Evolutionary conservation across 176 grass and related monocot genomes (phyloP), one percentile per base, ranked within the genome.

Genomic region (Avena insularis): DNA sequence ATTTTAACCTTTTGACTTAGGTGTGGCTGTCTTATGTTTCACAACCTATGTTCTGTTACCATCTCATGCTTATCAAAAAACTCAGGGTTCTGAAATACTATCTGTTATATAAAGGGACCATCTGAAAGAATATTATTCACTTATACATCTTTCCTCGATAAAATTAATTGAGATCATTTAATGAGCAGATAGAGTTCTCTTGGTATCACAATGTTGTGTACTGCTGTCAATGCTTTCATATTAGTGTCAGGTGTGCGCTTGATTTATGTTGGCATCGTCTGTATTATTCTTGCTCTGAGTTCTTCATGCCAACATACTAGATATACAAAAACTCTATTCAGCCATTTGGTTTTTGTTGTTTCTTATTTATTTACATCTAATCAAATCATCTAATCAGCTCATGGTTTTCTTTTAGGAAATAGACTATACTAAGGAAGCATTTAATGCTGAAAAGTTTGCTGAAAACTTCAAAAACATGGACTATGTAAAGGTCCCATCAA

Each of bases 361-460:
- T 76, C 45, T 53, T 76, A 6, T 83, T 19, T 59, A 82, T 85
- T 62, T 43, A 82, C 40, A 60, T 71, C 29, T 67, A 66, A 38
- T 4, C 38, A 21, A 71, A 79, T 46, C 80, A 76, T 83, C 56
- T 92, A 35, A 92, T 63, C 20, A 21, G 10, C 49, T 81, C 59
- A 71, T 75, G 59, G 17, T 65, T 65, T 25, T 75, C 6, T 91
- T 91, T 86, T 87, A 99, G 97, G 97, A 99, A 94, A 98, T 98
- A 88, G 97, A 99, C 62, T 99, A 99, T 85, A 99, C 85, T 15
- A 94, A 94, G 87, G 97, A 99, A 99, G 97, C 97, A 90, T 91
- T 95, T 75, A 99, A 99, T 27, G 94, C 97, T 48, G 94, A 94
- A 87, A 91, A 93, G 46, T 99, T 99, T 85, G 46, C 94, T 74